Percentiles rank a stretch among this genome's conserved stretches.
Evolutionary conservation across 2,329 filamentous ascomycete species (phyloP).

Genomic region (Diaporthe helianthi): DNA sequence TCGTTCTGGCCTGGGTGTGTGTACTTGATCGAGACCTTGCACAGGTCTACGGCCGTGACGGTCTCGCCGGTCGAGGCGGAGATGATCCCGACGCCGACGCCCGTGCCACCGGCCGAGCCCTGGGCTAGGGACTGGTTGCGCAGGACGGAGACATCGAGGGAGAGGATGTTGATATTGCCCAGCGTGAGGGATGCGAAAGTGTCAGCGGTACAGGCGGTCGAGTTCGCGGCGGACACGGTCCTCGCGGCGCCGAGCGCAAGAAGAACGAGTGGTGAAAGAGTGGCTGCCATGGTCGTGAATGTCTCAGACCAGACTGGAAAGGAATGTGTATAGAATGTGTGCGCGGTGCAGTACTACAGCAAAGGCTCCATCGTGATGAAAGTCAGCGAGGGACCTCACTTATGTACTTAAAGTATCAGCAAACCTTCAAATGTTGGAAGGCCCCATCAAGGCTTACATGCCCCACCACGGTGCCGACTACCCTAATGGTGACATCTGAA

Average conservation of each 20-base stretch:
- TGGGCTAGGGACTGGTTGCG: constrained; percentile 7
- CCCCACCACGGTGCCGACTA: neutral
- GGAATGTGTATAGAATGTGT: neutral
- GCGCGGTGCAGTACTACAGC: neutral
- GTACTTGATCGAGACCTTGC: constrained; percentile 27
- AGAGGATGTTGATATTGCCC: constrained; percentile 19
- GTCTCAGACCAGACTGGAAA: constrained; percentile 3
- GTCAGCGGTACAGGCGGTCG: constrained; percentile 8
- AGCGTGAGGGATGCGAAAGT: constrained; percentile 15
- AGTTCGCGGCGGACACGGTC: neutral
- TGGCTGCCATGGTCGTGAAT: constrained; percentile 13
- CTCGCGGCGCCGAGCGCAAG: neutral
- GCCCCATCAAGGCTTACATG: neutral
- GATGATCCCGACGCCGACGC: constrained; percentile 5
- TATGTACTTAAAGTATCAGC: neutral
- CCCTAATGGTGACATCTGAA: neutral
- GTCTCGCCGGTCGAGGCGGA: neutral
- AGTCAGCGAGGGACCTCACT: neutral
- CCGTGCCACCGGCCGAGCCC: neutral
- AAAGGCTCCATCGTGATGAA: neutral
- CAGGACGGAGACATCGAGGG: constrained; percentile 1
- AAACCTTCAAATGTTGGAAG: too few relatives aligned
- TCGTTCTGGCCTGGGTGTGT: constrained; percentile 25
- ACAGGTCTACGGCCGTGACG: constrained; percentile 15
- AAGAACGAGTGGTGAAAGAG: neutral